Evolutionary conservation across 176 grass and related monocot genomes (phyloP), one percentile per base, ranked within the genome.

Genomic region (Rhynchospora tenuis): DNA sequence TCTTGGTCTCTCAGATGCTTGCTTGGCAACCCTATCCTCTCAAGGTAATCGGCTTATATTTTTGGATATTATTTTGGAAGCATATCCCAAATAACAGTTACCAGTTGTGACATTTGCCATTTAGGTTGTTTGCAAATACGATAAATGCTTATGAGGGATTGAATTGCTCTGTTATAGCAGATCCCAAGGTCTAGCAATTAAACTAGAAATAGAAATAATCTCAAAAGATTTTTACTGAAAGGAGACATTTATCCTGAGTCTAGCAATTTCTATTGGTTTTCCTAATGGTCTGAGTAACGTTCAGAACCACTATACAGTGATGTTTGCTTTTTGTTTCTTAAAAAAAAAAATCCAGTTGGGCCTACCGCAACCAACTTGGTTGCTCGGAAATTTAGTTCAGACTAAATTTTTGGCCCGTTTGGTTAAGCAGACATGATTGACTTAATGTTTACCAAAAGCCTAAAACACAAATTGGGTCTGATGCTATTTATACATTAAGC

Each of bases 1-100:
- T 58, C 84, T 94, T 71, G 95, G 95, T 47, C 69, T 98, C 84
- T 98, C 95, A 50, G 90, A 98, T 88, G 92, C 89, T 84, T 85
- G 84, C 73, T 81, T 98, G 46, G 95, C 92, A 26, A 82, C 90
- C 63, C 84, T 98, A 73, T 91, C 92, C 24, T 90, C 87, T 84
- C 78, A 91, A 91, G 92, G 95, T 93, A 85, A 81, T 64, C 64
- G 33, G 17, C 27, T 42, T 79, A 42, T 79, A 76, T 54, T 79
- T 26, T 83, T 83, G 15, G 42, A 70, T 31, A 23, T 56, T 55
- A 1, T 83, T 68, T 50, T 83, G n/a, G 43, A 71, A 57, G 47
- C 60, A 86, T 58, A 20, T 60, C 61, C 26, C 22, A 81, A 44
- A 26, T 45, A 59, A 47, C 43, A 50, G 4, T 22, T 44, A 48